Conservation (phyloP, 148 eudicot species). For the Drosera capensis region DNA sequence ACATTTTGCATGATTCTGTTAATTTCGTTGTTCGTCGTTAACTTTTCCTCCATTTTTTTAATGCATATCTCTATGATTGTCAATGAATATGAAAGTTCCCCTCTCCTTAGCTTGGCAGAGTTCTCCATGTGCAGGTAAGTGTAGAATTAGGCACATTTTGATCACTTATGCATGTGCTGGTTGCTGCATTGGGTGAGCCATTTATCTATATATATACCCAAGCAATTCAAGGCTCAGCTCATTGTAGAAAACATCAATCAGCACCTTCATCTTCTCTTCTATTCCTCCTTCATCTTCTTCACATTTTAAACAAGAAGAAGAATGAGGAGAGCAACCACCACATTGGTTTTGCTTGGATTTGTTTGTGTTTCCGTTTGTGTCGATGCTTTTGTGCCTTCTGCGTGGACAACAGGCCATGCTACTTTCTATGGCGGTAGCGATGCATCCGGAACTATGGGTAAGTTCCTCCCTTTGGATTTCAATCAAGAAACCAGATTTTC, state of each 20-base stretch:
- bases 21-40: no score
- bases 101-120: no score
- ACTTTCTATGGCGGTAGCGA: conserved; percentile 76
- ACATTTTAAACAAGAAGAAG: neutral
- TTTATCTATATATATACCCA: neutral
- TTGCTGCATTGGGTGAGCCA: neutral
- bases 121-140: no score
- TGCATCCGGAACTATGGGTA: conserved; percentile 86
- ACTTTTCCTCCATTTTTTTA: no score
- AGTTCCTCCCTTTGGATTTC: conserved; percentile 1
- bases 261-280: neutral
- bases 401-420: conserved; percentile 48
- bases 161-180: no score
- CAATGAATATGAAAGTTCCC: no score
- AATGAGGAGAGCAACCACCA: conserved; percentile 12
- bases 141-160: no score
- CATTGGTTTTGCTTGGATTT: conserved; percentile 6
- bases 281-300: conserved; percentile 1
- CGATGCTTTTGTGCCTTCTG: conserved; percentile 36
- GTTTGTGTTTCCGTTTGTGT: conserved; percentile 16
- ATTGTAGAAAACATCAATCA: no score
- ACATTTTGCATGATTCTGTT: no score
- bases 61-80: no score
- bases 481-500: no score
- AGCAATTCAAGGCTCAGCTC: no score